Evolutionary conservation across 805 yeast species (phyloP).

Genomic region (Wickerhamiella siamensis): DNA sequence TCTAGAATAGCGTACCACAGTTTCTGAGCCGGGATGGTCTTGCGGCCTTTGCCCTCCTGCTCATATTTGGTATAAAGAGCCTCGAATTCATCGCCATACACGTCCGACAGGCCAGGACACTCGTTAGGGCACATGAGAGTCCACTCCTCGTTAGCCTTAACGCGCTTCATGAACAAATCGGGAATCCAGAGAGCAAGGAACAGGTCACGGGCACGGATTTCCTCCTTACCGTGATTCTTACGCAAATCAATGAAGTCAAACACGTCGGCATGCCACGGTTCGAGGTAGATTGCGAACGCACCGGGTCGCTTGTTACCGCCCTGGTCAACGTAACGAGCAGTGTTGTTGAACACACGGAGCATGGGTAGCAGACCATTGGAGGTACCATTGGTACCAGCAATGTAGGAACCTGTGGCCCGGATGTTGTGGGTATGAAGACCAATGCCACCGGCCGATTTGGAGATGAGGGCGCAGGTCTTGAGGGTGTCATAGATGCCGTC

Average conservation of each 20-base stretch:
- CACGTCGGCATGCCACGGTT: conserved; percentile 94
- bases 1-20: conserved; percentile 81
- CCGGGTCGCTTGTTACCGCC: conserved; percentile 98
- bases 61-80: conserved; percentile 60
- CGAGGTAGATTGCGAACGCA: conserved; percentile 84
- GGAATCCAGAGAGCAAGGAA: conserved; percentile 93
- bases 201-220: conserved; percentile 79
- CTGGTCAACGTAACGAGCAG: conserved; percentile 95
- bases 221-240: conserved; percentile 93
- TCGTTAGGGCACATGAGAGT: conserved; percentile 78
- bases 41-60: conserved; percentile 46
- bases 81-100: conserved; percentile 74
- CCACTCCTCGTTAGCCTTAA: conserved; percentile 69
- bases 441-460: conserved; percentile 92
- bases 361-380: conserved; percentile 93
- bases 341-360: conserved; percentile 87
- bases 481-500: conserved; percentile 89
- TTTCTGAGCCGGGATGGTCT: conserved; percentile 69
- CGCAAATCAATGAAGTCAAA: conserved; percentile 75
- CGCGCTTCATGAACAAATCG: conserved; percentile 86
- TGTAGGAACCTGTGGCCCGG: conserved; percentile 72
- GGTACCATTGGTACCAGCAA: conserved; percentile 84
- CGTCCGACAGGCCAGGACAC: conserved; percentile 74
- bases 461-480: conserved; percentile 75
- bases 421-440: conserved; percentile 83